Evolutionary conservation across 192 early-diverging fungal species (phyloP).

Genomic region (Obelidium mucronatum): DNA sequence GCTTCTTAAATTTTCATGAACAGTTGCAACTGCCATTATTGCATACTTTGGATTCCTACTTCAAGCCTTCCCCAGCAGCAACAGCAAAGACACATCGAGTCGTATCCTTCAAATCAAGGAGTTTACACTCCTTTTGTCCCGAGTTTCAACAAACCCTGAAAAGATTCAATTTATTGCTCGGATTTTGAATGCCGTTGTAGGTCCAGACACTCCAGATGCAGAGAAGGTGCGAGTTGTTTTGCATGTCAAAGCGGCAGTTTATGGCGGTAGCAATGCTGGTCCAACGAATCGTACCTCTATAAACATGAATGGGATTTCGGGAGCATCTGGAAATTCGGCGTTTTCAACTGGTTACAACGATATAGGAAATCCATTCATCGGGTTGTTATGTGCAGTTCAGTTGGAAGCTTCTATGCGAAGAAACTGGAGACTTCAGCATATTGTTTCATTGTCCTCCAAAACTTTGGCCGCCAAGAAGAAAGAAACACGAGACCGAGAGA

Average conservation of each 20-base stretch:
- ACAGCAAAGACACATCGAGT: conserved; percentile 34
- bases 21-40: conserved; percentile 7
- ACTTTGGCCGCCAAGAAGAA: too few species aligned
- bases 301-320: too few species aligned
- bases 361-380: conserved; percentile 36
- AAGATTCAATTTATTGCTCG: conserved; percentile 44
- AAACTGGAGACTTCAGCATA: background rate
- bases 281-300: too few species aligned
- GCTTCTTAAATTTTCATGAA: conserved; percentile 1
- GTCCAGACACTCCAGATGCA: conserved; percentile 32
- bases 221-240: conserved; percentile 43
- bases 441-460: too few species aligned
- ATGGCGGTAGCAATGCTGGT: too few species aligned
- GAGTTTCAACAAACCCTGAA: conserved; percentile 18
- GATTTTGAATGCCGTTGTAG: conserved; percentile 43
- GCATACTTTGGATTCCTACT: conserved; percentile 35
- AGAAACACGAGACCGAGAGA: too few species aligned
- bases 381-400: conserved; percentile 34
- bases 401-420: conserved; percentile 3
- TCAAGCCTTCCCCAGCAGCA: conserved; percentile 24
- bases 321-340: too few species aligned
- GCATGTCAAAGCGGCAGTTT: conserved; percentile 34
- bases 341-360: background rate
- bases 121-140: conserved; percentile 30
- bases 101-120: conserved; percentile 39